Evolutionary conservation across 805 yeast species (phyloP).

Genomic region (Monosporozyma yasuniensis): DNA sequence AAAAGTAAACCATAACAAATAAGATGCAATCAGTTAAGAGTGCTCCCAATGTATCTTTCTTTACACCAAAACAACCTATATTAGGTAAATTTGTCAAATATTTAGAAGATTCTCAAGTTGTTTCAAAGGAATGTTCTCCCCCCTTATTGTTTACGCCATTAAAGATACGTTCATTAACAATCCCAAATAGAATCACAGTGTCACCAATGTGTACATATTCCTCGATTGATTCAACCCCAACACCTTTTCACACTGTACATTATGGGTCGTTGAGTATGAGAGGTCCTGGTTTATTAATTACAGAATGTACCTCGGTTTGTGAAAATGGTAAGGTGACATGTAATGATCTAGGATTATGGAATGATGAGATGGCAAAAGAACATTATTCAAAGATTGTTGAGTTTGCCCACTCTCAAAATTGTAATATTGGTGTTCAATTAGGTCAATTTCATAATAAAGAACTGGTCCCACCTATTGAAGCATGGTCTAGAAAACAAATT

Average conservation of each 20-base stretch:
- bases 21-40: conserved; percentile 2
- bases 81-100: conserved; percentile 8
- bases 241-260: conserved; percentile 41
- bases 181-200: conserved; percentile 46
- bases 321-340: conserved; percentile 37
- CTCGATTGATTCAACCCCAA: conserved; percentile 34
- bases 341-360: conserved; percentile 43
- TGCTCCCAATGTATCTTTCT: conserved; percentile 6
- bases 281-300: conserved; percentile 42
- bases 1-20: background rate
- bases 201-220: conserved; percentile 52
- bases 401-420: conserved; percentile 38
- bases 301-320: conserved; percentile 38
- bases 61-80: conserved; percentile 12
- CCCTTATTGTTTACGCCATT: conserved; percentile 40
- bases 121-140: background rate
- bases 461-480: conserved; percentile 27
- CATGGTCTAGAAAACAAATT: conserved; percentile 36
- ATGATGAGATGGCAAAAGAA: conserved; percentile 37
- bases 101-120: background rate
- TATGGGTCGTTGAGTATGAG: conserved; percentile 40
- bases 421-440: conserved; percentile 43
- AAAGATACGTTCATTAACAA: conserved; percentile 31
- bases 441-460: conserved; percentile 50
- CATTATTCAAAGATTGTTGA: conserved; percentile 35